Evolutionary conservation across 495 filamentous ascomycete species (phyloP).

Genomic region (Lophium mytilinum): DNA sequence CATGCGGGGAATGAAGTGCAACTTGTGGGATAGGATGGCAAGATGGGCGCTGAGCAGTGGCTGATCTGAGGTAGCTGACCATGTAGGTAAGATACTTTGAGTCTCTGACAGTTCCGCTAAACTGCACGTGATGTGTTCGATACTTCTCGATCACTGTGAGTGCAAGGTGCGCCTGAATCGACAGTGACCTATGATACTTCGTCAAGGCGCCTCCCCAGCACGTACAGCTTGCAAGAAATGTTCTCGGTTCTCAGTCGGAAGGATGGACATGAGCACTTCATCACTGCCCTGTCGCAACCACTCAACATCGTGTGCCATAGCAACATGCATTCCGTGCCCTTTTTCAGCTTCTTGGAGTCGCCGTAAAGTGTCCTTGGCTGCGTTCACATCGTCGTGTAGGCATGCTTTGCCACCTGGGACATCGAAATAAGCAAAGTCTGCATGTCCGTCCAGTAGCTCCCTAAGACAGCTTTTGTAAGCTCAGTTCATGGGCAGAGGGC

Average conservation of each 20-base stretch:
- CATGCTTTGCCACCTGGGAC: slow-evolving; percentile 15
- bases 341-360: slow-evolving; percentile 12
- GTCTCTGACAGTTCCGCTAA: too few species aligned
- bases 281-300: slow-evolving; percentile 16
- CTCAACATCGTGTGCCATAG: slow-evolving; percentile 15
- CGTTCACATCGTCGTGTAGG: slow-evolving; percentile 14
- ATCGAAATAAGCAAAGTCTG: slow-evolving; percentile 16
- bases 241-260: not conserved
- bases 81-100: too few species aligned
- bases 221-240: too few species aligned
- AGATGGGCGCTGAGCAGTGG: too few species aligned
- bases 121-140: too few species aligned
- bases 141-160: too few species aligned
- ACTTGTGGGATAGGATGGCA: too few species aligned
- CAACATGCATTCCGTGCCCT: slow-evolving; percentile 14
- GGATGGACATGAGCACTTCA: slow-evolving; percentile 13
- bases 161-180: too few species aligned
- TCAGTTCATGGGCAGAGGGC: not conserved
- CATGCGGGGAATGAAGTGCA: too few species aligned
- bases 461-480: slow-evolving; percentile 3
- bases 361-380: slow-evolving; percentile 11
- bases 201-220: too few species aligned
- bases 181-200: too few species aligned
- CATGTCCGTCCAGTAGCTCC: slow-evolving; percentile 19
- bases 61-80: too few species aligned